These are phyloP conservation scores for Xylaria palmicola DNA, from an alignment of 495 filamentous ascomycete species.

Conservation along the genomic window DNA sequence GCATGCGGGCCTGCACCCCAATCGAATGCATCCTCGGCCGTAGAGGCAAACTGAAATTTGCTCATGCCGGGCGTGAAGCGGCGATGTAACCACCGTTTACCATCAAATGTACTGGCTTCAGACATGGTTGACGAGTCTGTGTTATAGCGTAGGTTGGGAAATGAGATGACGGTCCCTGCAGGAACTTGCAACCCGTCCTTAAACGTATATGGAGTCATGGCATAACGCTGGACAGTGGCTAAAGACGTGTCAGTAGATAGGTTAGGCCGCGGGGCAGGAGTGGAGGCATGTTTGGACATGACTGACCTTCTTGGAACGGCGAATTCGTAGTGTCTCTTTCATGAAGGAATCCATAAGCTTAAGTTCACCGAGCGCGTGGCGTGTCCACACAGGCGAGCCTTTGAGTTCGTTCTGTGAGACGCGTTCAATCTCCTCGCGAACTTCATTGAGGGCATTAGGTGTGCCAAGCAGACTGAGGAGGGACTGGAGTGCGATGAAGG, in stretches of 20 bases:
- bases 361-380: constrained; percentile 12
- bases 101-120: constrained; percentile 10
- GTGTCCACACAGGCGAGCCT: constrained; percentile 7
- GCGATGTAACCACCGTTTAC: constrained; percentile 11
- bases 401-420: constrained; percentile 5
- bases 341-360: constrained; percentile 13
- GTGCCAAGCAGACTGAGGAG: constrained; percentile 13
- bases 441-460: neutral
- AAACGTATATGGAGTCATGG: constrained; percentile 12
- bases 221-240: constrained; percentile 8
- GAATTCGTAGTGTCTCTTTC: constrained; percentile 12
- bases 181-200: constrained; percentile 10
- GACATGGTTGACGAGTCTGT: neutral
- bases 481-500: constrained; percentile 10
- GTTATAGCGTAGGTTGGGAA: constrained; percentile 11
- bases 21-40: constrained; percentile 13
- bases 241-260: constrained; percentile 7
- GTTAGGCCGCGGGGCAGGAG: neutral
- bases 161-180: constrained; percentile 5
- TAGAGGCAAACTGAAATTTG: constrained; percentile 18
- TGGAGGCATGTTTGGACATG: too few relatives aligned
- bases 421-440: constrained; percentile 9
- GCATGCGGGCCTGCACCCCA: constrained; percentile 15
- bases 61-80: constrained; percentile 7
- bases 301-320: constrained; percentile 16